A percentile compares a stretch with the other conserved stretches of the same genome.
phyloP scores from a whole-genome alignment of 495 filamentous ascomycete genomes.

The Aspergillus bertholletiae region DNA sequence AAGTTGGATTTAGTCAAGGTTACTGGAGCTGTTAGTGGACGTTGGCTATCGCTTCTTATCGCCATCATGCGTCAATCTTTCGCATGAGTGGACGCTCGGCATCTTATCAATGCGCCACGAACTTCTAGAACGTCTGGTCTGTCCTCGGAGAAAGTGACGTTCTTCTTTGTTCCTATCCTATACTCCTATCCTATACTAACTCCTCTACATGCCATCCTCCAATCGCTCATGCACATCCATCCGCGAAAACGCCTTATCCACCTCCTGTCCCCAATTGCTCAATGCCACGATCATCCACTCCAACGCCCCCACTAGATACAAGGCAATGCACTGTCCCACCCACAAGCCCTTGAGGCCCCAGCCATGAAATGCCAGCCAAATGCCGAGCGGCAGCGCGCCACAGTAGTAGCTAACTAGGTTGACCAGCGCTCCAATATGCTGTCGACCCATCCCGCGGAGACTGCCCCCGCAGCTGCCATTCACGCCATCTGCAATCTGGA shows the following conservation, averaged over 20 bases:
- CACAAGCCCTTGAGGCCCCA: slow-evolving; percentile 84
- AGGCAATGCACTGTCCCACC: slow-evolving; percentile 86
- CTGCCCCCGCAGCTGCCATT: slow-evolving; percentile 84
- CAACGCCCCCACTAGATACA: slow-evolving; percentile 75
- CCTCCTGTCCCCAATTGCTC: slow-evolving; percentile 77
- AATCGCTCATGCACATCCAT: slow-evolving; percentile 60
- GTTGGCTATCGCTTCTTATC: background rate
- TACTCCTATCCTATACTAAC: background rate
- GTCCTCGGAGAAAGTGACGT: background rate
- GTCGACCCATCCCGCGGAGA: slow-evolving; percentile 79
- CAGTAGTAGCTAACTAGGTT: slow-evolving; percentile 89
- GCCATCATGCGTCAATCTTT: background rate
- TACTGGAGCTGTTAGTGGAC: background rate
- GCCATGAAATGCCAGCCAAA: slow-evolving; percentile 84
- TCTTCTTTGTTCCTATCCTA: too few relatives aligned
- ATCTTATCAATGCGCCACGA: background rate
- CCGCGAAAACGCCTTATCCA: slow-evolving; percentile 69
- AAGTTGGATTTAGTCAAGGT: background rate
- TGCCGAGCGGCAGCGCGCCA: slow-evolving; percentile 77
- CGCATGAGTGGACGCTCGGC: background rate
- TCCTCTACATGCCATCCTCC: slow-evolving; percentile 24
- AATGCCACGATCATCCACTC: slow-evolving; percentile 80
- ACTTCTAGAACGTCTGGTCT: background rate
- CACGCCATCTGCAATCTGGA: slow-evolving; percentile 89
- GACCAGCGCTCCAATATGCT: slow-evolving; percentile 85